Evolutionary conservation across 768 basidiomycete species (phyloP), one percentile per base, ranked within the genome.

Genomic region (Scleroderma bovista): DNA sequence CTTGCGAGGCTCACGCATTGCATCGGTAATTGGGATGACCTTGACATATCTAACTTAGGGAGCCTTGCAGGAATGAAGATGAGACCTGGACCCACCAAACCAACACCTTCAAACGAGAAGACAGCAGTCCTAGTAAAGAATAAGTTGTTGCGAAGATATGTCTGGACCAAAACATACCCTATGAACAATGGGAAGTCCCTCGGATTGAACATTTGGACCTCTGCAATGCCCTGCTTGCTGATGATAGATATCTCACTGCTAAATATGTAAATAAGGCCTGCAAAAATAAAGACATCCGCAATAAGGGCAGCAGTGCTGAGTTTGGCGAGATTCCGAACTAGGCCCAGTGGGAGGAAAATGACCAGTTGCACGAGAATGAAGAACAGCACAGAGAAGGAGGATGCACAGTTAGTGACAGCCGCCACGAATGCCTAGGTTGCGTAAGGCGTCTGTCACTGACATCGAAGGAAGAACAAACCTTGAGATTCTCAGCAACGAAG

Each of bases 61-160:
- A 53, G 33, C 40, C 44, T 20, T 11, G 26, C 23, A 12, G 6
- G 32, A 23, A 32, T 22, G 15, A 10, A 17, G 16, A 12, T 24
- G n/a, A 39, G 37, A 17, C 23, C 23, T 24, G 26, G 47, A 66
- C 81, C 57, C 57, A 88, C 86, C 69, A 98, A 72, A 43, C 95
- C 96, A 57, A 99, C 92, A 9, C 95, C 95, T 68, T 99, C 95
- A 59, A 98, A 99, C 1, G 96, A 92, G 68, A 98, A 98, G 26
- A 97, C 95, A 3, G 96, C 95, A 20, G 96, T 97, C 8, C 93
- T 92, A 53, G 23, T 54, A 38, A 33, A 16, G 23, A 15, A 49
- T 53, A 6, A 56, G 42, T 42, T 4, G 22, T 50, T 43, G 32
- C 24, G 7, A 40, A 31, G 24, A 39, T 43, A 43, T 12, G 42